Base-by-base conservation (phyloP, 2,329 filamentous ascomycete genomes). In the Polychaeton citri region DNA sequence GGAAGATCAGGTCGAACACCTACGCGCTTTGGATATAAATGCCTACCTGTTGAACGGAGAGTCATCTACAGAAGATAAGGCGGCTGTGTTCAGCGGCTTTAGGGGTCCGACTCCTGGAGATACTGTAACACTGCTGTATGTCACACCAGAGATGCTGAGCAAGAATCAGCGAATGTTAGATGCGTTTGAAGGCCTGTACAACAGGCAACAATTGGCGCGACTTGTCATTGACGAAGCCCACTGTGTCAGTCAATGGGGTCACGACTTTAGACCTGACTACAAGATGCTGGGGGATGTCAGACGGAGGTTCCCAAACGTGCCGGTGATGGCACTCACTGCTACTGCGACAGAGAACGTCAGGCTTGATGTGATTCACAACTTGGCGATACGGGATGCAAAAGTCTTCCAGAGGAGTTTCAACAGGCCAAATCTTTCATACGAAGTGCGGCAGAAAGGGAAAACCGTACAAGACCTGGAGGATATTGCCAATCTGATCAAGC, bases 201-300 rank as follows among this genome's bases (percentile, higher is more conserved):
- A 60, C 10, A 75, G 75, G 34, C 65, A 70, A 3, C 82, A 79
- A 48, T 74, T 98, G 35, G 88, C 92, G 12, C 76, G 90, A 18
- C 75, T 98, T 33, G 90, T 98, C 36, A 93, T 98, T 43, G 90
- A 98, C 48, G 92, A 98, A 62, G 90, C 90, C n/a, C 90, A 98
- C 57, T 98, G 90, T 58, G 88, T 98, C 18, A 96, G 90, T 58
- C 87, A 98, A 65, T 98, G 90, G 90, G 90, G 90, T 1, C 90
- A 98, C 49, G 90, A 98, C 57, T 98, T 98, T 55, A 76, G 92
- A 32, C 88, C 87, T 1, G 88, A 96, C 55, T 98, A 98, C 64
- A 94, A 94, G 58, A 72, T 74, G 19, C 66, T 98, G 3, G 85
- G 87, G 19, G 70, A 76, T 39, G 65, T 95, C 30, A 74, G 88